A percentile compares a stretch with the other conserved stretches of the same genome.
phyloP scores from a whole-genome alignment of 306 rosid species.

The Quercus suber region DNA sequence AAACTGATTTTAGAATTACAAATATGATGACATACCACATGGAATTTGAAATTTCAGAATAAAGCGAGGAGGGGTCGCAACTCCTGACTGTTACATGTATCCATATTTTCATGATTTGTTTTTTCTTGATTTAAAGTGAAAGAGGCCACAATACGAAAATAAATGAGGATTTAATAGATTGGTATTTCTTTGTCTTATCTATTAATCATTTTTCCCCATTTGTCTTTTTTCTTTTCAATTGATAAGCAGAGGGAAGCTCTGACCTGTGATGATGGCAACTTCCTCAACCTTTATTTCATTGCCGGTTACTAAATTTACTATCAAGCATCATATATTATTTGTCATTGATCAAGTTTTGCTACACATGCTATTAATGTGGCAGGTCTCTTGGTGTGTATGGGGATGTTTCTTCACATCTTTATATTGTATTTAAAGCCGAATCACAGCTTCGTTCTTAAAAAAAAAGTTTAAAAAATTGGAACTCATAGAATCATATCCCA shows the following conservation, averaged over 20 bases:
- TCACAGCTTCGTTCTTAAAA: too few relatives aligned
- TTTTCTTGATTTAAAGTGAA: slow-evolving; percentile 9
- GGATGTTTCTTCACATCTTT: too few relatives aligned
- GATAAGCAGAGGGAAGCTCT: background rate
- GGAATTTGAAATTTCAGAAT: slow-evolving; percentile 23
- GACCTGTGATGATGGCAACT: background rate
- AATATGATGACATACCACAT: background rate
- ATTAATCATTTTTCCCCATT: background rate
- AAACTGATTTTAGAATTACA: slow-evolving; percentile 13
- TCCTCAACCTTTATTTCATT: background rate
- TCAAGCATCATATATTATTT: background rate
- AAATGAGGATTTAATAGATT: background rate
- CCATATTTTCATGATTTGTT: background rate
- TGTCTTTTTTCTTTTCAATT: background rate
- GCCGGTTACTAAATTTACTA: background rate
- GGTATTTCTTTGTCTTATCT: background rate
- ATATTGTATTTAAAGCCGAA: too few relatives aligned
- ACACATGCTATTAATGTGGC: background rate
- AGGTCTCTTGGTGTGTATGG: too few relatives aligned
- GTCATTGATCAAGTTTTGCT: background rate
- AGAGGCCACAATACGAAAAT: background rate
- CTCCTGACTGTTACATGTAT: slow-evolving; percentile 27
- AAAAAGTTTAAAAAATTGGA: too few relatives aligned
- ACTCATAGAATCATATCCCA: too few relatives aligned
- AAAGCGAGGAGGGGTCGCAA: slow-evolving; percentile 10